Evolutionary conservation across 2,329 filamentous ascomycete genomes (phyloP), one percentile per base, ranked within the genome.

Genomic region (Alternaria dauci): DNA sequence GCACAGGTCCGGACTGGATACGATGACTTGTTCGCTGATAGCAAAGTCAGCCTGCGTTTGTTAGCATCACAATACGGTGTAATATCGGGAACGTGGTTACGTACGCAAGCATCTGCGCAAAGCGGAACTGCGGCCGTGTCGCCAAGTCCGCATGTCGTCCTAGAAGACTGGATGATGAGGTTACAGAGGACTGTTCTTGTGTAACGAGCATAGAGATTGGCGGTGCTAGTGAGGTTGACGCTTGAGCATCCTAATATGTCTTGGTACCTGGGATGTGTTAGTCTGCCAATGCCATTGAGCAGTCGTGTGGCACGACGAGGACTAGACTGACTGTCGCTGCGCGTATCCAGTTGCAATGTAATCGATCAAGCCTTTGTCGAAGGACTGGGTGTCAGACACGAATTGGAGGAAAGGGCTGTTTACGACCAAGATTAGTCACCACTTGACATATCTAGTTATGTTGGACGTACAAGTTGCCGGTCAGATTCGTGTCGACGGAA

Each of bases 181-280:
- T 96, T 98, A 85, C 95, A 99, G 66, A 99, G 86, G 65, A 96
- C 90, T 62, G 91, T 95, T 47, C 89, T 95, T 5, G 94, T 96
- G 80, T 94, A 99, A 71, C 95, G 90, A 50, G 95, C 94, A 80
- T 99, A 99, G 73, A 94, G 87, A 72, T 91, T 86, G 68, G 88
- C 90, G 4, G 93, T 90, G 76, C 96, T 91, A 57, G 87, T 88
- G 58, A 94, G 85, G 73, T 95, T 88, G 71, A 97, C 84, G 63
- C 87, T 86, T 48, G 86, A 84, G 77, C 95, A 99, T 57, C 94
- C 94, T 66, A 99, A 86, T 48, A 93, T 83, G 54, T 86, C 84
- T 77, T 91, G 85, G 80, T 94, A 99, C 83, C 94, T 98, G 73
- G 54, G 63, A 63, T 56, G 26, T 66, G 74, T 82, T 59, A 81